Conservation (phyloP, 2,329 filamentous ascomycete species). For the Monilinia laxa region DNA sequence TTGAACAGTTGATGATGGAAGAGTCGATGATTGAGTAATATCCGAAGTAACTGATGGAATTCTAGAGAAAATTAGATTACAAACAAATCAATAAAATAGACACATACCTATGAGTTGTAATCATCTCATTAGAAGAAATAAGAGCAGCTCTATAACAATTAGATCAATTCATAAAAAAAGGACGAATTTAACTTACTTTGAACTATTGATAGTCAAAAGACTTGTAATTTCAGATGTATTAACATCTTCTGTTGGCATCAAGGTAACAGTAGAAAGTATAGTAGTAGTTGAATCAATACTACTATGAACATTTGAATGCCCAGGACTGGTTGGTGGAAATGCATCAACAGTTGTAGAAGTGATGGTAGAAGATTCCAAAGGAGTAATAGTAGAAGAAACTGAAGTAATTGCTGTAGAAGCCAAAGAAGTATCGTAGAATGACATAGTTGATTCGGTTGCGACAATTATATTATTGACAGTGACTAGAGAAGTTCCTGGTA, state of each 20-base stretch:
- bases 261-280: neutral
- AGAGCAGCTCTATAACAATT: neutral
- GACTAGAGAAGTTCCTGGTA: slow-evolving; percentile 3
- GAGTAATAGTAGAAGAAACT: neutral
- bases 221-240: neutral
- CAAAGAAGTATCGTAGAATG: neutral
- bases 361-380: neutral
- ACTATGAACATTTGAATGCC: neutral
- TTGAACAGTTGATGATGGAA: neutral
- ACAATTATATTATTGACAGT: slow-evolving; percentile 18
- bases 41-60: neutral
- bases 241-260: neutral
- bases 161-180: neutral
- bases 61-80: neutral
- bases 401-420: neutral
- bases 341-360: neutral
- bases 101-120: slow-evolving; percentile 1
- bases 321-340: slow-evolving; percentile 4
- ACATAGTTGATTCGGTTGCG: neutral
- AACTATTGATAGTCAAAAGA: neutral
- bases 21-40: neutral
- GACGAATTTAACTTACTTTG: neutral
- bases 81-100: neutral
- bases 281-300: neutral
- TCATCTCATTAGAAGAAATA: neutral